Evolutionary conservation across 2,329 filamentous ascomycete genomes (phyloP).

Genomic region (Venturia effusa): DNA sequence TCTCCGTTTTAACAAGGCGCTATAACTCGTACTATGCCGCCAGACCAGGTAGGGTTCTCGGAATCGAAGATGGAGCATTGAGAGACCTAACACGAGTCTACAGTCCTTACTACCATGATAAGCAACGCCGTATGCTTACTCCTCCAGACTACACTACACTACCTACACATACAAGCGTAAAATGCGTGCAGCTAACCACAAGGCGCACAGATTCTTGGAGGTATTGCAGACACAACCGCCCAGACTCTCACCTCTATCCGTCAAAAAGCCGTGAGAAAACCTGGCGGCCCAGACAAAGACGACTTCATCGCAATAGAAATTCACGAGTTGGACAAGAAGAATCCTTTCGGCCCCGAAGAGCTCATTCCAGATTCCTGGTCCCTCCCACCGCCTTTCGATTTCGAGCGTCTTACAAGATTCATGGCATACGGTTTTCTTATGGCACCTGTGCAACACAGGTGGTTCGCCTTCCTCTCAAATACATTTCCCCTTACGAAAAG

Average conservation of each 20-base stretch:
- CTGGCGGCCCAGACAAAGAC: conserved; percentile 48
- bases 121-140: conserved; percentile 67
- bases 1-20: conserved; percentile 69
- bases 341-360: conserved; percentile 53
- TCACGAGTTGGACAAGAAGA: conserved; percentile 74
- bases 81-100: conserved; percentile 10
- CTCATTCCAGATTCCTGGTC: conserved; percentile 51
- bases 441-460: conserved; percentile 90
- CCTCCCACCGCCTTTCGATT: conserved; percentile 80
- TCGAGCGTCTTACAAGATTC: conserved; percentile 86
- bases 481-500: conserved; percentile 78
- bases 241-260: conserved; percentile 83
- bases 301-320: conserved; percentile 79
- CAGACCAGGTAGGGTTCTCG: conserved; percentile 55
- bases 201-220: conserved; percentile 58
- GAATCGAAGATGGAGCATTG: background rate
- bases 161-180: background rate
- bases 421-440: conserved; percentile 97
- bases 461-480: conserved; percentile 78
- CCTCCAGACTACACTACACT: background rate
- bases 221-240: conserved; percentile 91
- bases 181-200: background rate
- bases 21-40: conserved; percentile 94
- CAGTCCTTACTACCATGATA: conserved; percentile 96
- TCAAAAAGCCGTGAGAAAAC: conserved; percentile 53